Evolutionary conservation across 176 grass and related monocot genomes (phyloP), one percentile per base, ranked within the genome.

Genomic region (Cocos nucifera): DNA sequence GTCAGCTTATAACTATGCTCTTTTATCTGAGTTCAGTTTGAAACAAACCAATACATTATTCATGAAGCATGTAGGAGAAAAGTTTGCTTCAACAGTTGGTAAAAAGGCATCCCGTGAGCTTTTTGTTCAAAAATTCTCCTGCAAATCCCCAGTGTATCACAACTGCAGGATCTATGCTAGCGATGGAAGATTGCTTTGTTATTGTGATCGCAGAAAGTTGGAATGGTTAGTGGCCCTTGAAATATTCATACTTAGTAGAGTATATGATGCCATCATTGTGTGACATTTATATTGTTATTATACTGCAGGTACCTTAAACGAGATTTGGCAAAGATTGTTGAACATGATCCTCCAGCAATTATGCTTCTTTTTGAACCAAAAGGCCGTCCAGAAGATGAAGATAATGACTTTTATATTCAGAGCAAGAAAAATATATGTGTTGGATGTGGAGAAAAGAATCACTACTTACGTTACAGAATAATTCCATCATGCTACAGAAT

Each of bases 381-480:
- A 71, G 92, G 92, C 51, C 86, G 87, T 53, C 92, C 92, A 20
- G 87, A 97, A 67, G 92, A 97, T 72, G 87, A 97, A 82, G 84
- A 77, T 67, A 97, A 97, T 67, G 83, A 88, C 6, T 97, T 97
- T 27, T 97, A 97, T 69, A 82, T 97, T 66, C 92, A 97, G 75
- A 87, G 87, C 61, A 97, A 97, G 77, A 89, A 81, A 77, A 97
- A 97, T 77, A 97, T 97, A 20, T 97, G 92, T 60, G 87, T 97
- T 66, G 86, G 92, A 56, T 91, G 92, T 77, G 92, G 92, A 51
- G 83, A 97, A 82, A 82, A 82, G 54, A 90, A 82, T 51, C 92
- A 97, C 58, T 97, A 97, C 69, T 85, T 97, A 62, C 82, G 92
- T 60, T 97, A 97, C 59, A 86, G 87, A 79, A 90, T 97, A 73